phyloP scores from a whole-genome alignment of 1,284 basidiomycete genomes.

The Cerioporus squamosus region DNA sequence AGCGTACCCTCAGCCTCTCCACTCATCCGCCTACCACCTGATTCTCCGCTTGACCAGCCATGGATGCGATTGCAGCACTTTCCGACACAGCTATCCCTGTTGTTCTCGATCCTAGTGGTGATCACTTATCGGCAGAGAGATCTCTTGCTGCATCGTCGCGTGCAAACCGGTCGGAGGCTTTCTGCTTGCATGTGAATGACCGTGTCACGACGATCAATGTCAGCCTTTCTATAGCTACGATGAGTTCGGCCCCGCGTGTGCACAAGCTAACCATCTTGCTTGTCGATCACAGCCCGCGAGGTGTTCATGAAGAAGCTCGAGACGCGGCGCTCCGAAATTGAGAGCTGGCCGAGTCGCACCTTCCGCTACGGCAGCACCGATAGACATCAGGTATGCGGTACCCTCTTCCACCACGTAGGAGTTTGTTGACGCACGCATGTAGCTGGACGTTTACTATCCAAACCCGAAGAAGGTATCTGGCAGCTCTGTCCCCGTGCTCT shows the following conservation, averaged over 20 bases:
- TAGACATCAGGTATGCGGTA: constrained; percentile 58
- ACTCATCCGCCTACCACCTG: too few relatives aligned
- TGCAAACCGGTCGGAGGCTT: too few relatives aligned
- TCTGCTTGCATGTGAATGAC: too few relatives aligned
- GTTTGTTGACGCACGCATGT: background rate
- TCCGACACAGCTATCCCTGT: background rate
- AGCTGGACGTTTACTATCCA: constrained; percentile 67
- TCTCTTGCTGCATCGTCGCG: too few relatives aligned
- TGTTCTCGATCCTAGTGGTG: constrained; percentile 4
- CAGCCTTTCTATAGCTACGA: too few relatives aligned
- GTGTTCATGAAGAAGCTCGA: constrained; percentile 51
- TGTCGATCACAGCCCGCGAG: constrained; percentile 15
- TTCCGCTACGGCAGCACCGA: constrained; percentile 58
- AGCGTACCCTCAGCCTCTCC: too few relatives aligned
- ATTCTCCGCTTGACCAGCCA: background rate
- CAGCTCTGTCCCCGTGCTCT: constrained; percentile 52
- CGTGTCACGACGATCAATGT: too few relatives aligned
- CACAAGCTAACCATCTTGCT: background rate
- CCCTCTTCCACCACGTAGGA: background rate
- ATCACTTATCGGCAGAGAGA: background rate
- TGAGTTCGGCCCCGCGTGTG: too few relatives aligned
- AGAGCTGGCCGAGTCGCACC: constrained; percentile 47
- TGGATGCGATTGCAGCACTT: constrained; percentile 11
- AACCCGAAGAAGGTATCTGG: constrained; percentile 23
- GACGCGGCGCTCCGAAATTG: constrained; percentile 44